A percentile compares a stretch with the other conserved stretches of the same genome.
These are phyloP conservation scores for Chrysosporium queenslandicum DNA, from an alignment of 2,329 filamentous ascomycete genomes.

Conservation along the genomic window DNA sequence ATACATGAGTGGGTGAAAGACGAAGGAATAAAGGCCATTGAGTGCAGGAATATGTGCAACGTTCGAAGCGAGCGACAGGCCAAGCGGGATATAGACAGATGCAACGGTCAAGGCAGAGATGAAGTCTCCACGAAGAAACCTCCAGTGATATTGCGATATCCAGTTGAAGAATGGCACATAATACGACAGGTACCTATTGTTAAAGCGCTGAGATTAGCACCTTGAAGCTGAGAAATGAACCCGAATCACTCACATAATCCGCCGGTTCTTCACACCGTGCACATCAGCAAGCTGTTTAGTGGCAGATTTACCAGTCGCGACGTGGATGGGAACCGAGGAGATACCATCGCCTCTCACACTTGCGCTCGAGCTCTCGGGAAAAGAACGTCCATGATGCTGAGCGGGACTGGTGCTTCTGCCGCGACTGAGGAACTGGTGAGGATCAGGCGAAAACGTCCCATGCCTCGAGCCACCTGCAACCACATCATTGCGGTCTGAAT, in stretches of 20 bases:
- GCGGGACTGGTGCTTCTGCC: constrained; percentile 21
- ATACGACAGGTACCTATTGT: constrained; percentile 72
- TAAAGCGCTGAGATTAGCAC: background rate
- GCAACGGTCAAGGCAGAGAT: constrained; percentile 87
- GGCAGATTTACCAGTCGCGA: constrained; percentile 54
- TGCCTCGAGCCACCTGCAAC: background rate
- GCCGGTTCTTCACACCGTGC: constrained; percentile 63
- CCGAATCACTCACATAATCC: constrained; percentile 55
- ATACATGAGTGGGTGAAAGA: constrained; percentile 85
- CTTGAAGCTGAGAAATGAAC: background rate
- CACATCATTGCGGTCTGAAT: background rate
- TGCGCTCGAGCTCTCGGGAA: constrained; percentile 17
- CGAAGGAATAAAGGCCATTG: constrained; percentile 87
- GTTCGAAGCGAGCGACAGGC: constrained; percentile 82
- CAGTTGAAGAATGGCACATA: constrained; percentile 87
- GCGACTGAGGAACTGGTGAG: constrained; percentile 17
- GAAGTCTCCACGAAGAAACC: constrained; percentile 75
- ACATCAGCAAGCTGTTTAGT: constrained; percentile 61
- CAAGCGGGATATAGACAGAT: constrained; percentile 98
- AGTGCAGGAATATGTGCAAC: constrained; percentile 87
- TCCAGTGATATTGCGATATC: constrained; percentile 75
- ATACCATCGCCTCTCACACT: constrained; percentile 35
- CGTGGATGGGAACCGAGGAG: constrained; percentile 39
- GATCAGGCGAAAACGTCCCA: constrained; percentile 6
- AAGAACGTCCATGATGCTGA: constrained; percentile 21